phyloP scores from a whole-genome alignment of 331 rosid species.

The Erythrophleum ivorense region DNA sequence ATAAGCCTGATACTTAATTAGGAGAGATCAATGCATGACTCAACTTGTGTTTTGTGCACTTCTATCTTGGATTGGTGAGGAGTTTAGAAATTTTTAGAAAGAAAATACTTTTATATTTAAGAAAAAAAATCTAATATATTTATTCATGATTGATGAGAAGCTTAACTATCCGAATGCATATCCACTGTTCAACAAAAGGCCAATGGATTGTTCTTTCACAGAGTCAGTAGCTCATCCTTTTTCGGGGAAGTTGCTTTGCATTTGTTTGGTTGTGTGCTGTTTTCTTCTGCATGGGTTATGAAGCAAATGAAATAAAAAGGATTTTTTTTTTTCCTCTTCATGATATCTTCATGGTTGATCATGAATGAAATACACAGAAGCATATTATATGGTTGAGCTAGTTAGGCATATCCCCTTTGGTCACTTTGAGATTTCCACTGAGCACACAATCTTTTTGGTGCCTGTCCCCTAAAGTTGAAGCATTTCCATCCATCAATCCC shows the following conservation, averaged over 20 bases:
- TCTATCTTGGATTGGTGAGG: too few relatives aligned
- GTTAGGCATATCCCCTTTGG: not conserved
- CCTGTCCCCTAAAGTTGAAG: conserved; percentile 16
- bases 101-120: too few relatives aligned
- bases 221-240: not conserved
- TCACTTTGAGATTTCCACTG: not conserved
- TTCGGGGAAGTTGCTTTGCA: not conserved
- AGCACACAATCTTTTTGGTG: not conserved
- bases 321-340: too few relatives aligned
- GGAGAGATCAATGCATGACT: too few relatives aligned
- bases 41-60: too few relatives aligned
- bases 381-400: not conserved
- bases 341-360: too few relatives aligned
- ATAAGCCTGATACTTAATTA: too few relatives aligned
- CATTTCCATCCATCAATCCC: not conserved
- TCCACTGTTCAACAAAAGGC: not conserved
- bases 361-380: too few relatives aligned
- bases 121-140: too few relatives aligned
- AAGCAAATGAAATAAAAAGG: not conserved
- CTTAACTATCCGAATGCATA: not conserved
- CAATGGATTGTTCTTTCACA: too few relatives aligned
- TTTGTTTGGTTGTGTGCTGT: not conserved
- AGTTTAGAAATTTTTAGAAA: too few relatives aligned
- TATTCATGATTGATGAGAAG: too few relatives aligned
- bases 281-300: not conserved